Evolutionary conservation across 257 asterid species (phyloP).

Genomic region (Primulina eburnea): DNA sequence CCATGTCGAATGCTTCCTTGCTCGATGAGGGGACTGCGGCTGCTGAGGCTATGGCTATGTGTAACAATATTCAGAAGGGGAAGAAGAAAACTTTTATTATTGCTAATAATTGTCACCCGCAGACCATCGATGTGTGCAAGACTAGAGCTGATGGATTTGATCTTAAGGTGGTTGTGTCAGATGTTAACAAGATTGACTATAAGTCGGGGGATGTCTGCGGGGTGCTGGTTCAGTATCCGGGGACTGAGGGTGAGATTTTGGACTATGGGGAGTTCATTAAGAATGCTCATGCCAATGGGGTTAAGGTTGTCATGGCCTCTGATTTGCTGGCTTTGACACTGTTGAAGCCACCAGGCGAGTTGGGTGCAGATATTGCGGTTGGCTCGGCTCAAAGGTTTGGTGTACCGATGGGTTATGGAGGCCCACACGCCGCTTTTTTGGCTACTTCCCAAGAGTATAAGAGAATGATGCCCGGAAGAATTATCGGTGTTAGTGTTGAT

Average conservation of each 20-base stretch:
- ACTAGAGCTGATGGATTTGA: slow-evolving; percentile 94
- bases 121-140: slow-evolving; percentile 81
- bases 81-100: slow-evolving; percentile 85
- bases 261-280: slow-evolving; percentile 83
- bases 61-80: slow-evolving; percentile 82
- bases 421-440: slow-evolving; percentile 98
- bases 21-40: slow-evolving; percentile 96
- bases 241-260: slow-evolving; percentile 90
- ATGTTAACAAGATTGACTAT: slow-evolving; percentile 69
- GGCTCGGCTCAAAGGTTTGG: slow-evolving; percentile 99
- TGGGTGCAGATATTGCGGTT: slow-evolving; percentile 91
- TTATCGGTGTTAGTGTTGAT: slow-evolving; percentile 94
- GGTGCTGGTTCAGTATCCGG: slow-evolving; percentile 92
- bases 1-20: slow-evolving; percentile 96
- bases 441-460: slow-evolving; percentile 99
- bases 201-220: slow-evolving; percentile 90
- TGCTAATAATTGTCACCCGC: slow-evolving; percentile 94
- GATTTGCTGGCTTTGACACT: slow-evolving; percentile 86
- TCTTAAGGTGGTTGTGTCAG: slow-evolving; percentile 68
- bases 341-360: slow-evolving; percentile 94
- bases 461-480: slow-evolving; percentile 99
- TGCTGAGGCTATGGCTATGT: slow-evolving; percentile 99
- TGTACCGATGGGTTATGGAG: slow-evolving; percentile 99
- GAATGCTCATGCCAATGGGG: slow-evolving; percentile 89
- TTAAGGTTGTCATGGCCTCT: slow-evolving; percentile 95